phyloP scores from a whole-genome alignment of 192 early-diverging fungal species.

The Umbelopsis sp. region DNA sequence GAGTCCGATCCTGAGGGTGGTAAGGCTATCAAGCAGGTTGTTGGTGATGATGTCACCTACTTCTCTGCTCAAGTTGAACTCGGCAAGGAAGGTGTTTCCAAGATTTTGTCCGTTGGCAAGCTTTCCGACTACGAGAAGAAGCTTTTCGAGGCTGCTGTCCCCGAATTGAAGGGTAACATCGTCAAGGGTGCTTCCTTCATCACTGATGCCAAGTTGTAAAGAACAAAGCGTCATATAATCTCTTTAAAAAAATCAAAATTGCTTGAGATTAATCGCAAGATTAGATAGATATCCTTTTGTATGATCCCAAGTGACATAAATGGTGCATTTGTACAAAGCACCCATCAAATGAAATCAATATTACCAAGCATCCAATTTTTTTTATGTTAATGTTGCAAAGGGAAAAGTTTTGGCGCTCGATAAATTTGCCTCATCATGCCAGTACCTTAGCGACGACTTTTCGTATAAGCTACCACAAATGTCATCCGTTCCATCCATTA shows the following conservation, averaged over 20 bases:
- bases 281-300: no score
- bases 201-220: conserved; percentile 21
- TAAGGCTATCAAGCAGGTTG: conserved; percentile 40
- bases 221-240: neutral
- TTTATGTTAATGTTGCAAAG: no score
- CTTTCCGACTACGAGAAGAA: conserved; percentile 86
- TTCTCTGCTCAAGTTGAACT: conserved; percentile 82
- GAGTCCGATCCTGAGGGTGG: conserved; percentile 58
- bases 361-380: no score
- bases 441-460: no score
- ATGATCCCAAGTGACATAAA: no score
- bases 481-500: no score
- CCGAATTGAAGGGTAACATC: conserved; percentile 94
- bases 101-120: conserved; percentile 81
- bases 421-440: no score
- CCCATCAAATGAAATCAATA: no score
- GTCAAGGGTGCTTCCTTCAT: conserved; percentile 67
- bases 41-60: conserved; percentile 64
- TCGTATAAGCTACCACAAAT: no score
- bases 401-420: no score
- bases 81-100: conserved; percentile 82
- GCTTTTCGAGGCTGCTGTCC: conserved; percentile 78
- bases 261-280: neutral
- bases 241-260: neutral
- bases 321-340: no score